phyloP scores from a whole-genome alignment of 176 grass and related monocot genomes.

The Oryza coarctata region DNA sequence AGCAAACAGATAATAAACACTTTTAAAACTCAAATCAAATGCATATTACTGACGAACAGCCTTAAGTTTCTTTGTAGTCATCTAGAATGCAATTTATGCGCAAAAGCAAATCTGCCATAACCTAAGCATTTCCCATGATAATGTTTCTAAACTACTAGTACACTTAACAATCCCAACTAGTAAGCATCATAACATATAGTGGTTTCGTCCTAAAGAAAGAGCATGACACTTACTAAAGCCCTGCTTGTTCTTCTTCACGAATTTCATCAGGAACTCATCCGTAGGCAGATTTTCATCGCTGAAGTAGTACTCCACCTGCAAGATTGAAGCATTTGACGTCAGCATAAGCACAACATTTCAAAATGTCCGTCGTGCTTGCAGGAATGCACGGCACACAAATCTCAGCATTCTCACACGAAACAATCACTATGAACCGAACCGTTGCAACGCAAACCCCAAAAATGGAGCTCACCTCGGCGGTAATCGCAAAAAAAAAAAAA shows the following conservation, averaged over 20 bases:
- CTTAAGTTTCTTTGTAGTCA: background rate
- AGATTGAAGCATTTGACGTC: background rate
- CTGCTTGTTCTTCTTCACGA: conserved; percentile 67
- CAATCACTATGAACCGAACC: background rate
- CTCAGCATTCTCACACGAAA: conserved; percentile 14
- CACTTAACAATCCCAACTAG: background rate
- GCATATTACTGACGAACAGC: background rate
- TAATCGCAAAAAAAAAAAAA: background rate
- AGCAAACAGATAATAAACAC: background rate
- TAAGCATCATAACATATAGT: background rate
- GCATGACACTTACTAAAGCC: conserved; percentile 66
- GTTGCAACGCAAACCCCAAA: background rate
- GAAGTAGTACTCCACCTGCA: conserved; percentile 95
- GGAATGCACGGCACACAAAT: background rate
- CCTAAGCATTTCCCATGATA: too few species aligned
- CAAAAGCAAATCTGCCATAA: background rate
- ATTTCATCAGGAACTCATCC: conserved; percentile 72
- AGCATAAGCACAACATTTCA: background rate
- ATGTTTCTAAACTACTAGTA: background rate
- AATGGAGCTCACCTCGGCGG: background rate
- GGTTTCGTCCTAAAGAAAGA: conserved; percentile 6
- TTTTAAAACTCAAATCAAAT: background rate
- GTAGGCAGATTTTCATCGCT: conserved; percentile 89
- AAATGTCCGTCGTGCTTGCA: background rate
- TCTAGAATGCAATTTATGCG: conserved; percentile 1